phyloP scores from a whole-genome alignment of 495 filamentous ascomycete genomes.

The Aspergillus cristatus region DNA sequence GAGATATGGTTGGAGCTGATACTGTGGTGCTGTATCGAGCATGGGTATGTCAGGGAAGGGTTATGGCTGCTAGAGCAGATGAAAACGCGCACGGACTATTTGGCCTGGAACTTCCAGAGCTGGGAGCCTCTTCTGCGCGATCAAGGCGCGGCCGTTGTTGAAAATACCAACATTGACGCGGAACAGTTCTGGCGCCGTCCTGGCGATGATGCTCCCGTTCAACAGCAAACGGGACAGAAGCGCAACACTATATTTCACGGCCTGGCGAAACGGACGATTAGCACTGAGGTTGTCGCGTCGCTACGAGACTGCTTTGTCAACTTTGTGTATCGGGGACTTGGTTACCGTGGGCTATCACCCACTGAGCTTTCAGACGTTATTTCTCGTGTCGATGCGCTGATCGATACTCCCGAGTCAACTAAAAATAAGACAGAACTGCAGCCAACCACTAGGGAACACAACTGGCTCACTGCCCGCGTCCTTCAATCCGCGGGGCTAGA shows the following conservation, averaged over 20 bases:
- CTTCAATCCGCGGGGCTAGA: conserved; percentile 38
- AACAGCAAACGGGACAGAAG: conserved; percentile 9
- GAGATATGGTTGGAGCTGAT: conserved; percentile 60
- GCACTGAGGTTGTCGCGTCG: conserved; percentile 46
- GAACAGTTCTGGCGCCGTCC: conserved; percentile 28
- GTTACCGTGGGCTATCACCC: conserved; percentile 16
- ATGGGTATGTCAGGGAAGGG: conserved; percentile 47
- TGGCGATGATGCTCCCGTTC: conserved; percentile 13
- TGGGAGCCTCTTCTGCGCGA: conserved; percentile 26
- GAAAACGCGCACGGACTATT: conserved; percentile 15
- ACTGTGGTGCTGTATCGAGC: conserved; percentile 58
- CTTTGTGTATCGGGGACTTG: conserved; percentile 22
- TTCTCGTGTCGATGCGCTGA: conserved; percentile 17
- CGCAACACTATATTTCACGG: conserved; percentile 27
- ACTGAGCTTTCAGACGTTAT: conserved; percentile 14
- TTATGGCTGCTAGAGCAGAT: conserved; percentile 38
- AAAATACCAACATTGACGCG: conserved; percentile 24
- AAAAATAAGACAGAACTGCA: conserved; percentile 8
- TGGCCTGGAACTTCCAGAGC: conserved; percentile 31
- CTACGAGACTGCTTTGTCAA: conserved; percentile 44
- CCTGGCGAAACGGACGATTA: conserved; percentile 43
- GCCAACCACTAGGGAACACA: conserved; percentile 27
- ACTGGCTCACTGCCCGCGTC: conserved; percentile 42
- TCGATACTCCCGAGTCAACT: conserved; percentile 8
- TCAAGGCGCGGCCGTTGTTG: conserved; percentile 13